These are phyloP conservation scores for Crithidia acanthocephali DNA, from an alignment of 208 protist genomes.

Conservation along the genomic window DNA sequence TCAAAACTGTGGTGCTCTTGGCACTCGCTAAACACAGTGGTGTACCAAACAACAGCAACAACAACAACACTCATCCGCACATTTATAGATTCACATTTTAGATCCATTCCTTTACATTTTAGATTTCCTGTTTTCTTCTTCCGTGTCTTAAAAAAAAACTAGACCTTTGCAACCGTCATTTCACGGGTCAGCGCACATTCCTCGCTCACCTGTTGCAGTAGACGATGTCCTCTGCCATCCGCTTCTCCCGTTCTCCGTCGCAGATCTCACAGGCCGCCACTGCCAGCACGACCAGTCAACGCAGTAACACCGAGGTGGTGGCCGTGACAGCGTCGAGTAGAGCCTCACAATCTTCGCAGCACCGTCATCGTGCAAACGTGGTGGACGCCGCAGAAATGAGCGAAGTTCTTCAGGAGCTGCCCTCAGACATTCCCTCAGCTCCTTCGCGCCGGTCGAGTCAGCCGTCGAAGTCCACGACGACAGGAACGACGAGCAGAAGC, in stretches of 20 bases:
- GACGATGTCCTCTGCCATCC: constrained; percentile 30
- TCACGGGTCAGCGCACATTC: too few species aligned
- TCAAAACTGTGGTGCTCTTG: too few species aligned
- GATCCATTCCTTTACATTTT: constrained; percentile 1
- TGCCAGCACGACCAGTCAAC: background rate
- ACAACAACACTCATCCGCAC: background rate
- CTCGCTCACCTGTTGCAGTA: too few species aligned
- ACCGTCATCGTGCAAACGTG: background rate
- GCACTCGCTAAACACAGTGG: too few species aligned
- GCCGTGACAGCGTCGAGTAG: background rate
- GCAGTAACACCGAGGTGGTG: background rate
- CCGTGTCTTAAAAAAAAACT: too few species aligned
- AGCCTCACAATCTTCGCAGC: background rate
- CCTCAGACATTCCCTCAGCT: constrained; percentile 14
- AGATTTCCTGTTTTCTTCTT: background rate
- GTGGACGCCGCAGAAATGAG: background rate
- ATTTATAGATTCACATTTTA: background rate
- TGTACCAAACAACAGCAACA: background rate
- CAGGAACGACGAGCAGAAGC: background rate
- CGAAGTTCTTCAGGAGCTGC: constrained; percentile 10
- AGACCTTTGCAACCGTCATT: too few species aligned
- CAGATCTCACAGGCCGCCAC: background rate
- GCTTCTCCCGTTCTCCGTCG: constrained; percentile 25
- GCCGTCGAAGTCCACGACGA: constrained; percentile 12
- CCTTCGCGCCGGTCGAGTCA: constrained; percentile 12